Evolutionary conservation across 495 filamentous ascomycete genomes (phyloP).

Genomic region (Penicillium roqueforti): DNA sequence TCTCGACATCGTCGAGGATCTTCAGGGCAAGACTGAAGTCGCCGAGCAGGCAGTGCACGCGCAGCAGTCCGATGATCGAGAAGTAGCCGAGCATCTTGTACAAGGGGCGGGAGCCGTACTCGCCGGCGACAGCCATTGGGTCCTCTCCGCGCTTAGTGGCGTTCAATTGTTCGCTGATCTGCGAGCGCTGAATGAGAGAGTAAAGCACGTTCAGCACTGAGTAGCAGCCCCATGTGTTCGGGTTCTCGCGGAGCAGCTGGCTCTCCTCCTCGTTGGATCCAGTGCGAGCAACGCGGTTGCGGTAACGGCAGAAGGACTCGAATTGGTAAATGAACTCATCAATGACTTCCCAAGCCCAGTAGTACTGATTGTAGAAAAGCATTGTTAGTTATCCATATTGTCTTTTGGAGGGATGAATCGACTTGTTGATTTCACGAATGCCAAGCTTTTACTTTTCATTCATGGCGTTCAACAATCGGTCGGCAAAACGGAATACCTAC

Average conservation of each 20-base stretch:
- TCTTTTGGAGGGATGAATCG: background rate
- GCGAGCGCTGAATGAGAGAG: conserved; percentile 94
- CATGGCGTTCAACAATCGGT: conserved; percentile 13
- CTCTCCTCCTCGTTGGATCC: conserved; percentile 85
- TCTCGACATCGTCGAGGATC: conserved; percentile 97
- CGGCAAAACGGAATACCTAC: conserved; percentile 50
- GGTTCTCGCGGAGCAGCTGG: conserved; percentile 85
- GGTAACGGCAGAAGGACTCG: conserved; percentile 97
- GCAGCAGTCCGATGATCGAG: conserved; percentile 93
- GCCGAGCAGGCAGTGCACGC: conserved; percentile 93
- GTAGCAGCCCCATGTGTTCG: conserved; percentile 99
- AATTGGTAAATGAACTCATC: conserved; percentile 99
- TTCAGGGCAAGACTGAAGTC: conserved; percentile 98
- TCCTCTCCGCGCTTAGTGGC: conserved; percentile 95
- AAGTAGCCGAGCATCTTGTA: conserved; percentile 99
- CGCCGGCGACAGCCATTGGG: conserved; percentile 74
- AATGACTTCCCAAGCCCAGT: conserved; percentile 99
- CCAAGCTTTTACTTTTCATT: conserved; percentile 14
- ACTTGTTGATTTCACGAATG: conserved; percentile 10
- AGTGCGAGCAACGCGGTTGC: conserved; percentile 82
- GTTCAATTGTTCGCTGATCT: conserved; percentile 93
- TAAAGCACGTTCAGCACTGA: conserved; percentile 98
- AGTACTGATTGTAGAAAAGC: conserved; percentile 60
- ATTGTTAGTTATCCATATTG: conserved; percentile 12
- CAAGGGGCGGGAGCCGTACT: conserved; percentile 86